Base-by-base conservation (phyloP, 805 yeast species). In the Zygotorulaspora chibaensis region DNA sequence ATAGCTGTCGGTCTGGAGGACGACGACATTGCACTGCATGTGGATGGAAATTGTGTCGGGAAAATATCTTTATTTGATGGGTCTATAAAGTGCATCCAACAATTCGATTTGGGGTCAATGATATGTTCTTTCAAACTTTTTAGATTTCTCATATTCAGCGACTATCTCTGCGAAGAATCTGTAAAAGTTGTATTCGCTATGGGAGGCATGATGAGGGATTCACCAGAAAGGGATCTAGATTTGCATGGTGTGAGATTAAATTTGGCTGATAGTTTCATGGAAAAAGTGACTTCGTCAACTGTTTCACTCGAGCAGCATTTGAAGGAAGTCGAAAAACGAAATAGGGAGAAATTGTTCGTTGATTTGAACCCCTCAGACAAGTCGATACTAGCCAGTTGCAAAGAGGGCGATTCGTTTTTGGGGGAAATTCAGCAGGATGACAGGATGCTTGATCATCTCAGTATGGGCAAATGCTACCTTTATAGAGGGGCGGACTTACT, bases 51-150 rank as follows among this genome's bases (percentile, higher is more conserved):
- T 25, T 42, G 46, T 3, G 41, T 62, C 2, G 58, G 55, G 35
- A 51, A 45, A 10, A 44, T 64, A 9, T 30, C 56, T 4, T 29
- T 62, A 11, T 51, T 56, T 17, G 51, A 50, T 17, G 48, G 46
- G 3, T 20, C 52, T 0, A 34, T 49, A 2, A 48, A 51, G 2
- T 45, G 47, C 17, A 42, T 51, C 12, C 39, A 51, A 3, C 35
- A 28, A 5, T 12, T 68, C n/a, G 63, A 57, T 30, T 12, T 69
- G 25, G 70, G 68, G 8, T 59, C 68, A 1, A 62, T 66, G 49
- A 62, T 60, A 16, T 53, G 65, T 7, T 55, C 68, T 2, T 55
- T 68, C n/a, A 60, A 54, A 39, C 43, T 64, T 11, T 61, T 38
- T 34, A 44, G 51, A n/a, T 47, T 59, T 4, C 38, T 29, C 16